Conservation (phyloP, 2,329 filamentous ascomycete species). For the Thyridium curvatum region DNA sequence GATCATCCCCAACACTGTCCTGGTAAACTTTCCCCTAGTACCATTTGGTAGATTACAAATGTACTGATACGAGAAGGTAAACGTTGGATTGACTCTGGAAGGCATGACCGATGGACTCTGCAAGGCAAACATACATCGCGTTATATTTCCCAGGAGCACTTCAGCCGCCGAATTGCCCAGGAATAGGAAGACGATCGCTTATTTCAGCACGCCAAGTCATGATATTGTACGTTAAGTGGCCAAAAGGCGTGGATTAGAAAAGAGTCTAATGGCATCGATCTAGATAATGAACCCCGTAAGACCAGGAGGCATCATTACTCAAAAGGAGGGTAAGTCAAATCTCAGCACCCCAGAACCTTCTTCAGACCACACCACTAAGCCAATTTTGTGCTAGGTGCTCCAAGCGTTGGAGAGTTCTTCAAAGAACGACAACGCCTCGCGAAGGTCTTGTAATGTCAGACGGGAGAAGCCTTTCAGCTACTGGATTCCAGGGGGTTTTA, state of each 20-base stretch:
- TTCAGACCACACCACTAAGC: too few relatives aligned
- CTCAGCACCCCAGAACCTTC: neutral
- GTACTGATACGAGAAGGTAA: neutral
- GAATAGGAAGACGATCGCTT: constrained; percentile 2
- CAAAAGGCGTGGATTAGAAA: too few relatives aligned
- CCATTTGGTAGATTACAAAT: neutral
- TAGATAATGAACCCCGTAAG: constrained; percentile 1
- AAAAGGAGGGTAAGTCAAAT: neutral
- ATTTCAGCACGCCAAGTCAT: constrained; percentile 2
- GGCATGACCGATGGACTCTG: constrained; percentile 1
- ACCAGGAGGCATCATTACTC: neutral
- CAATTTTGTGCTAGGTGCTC: neutral
- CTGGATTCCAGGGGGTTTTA: too few relatives aligned
- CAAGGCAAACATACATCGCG: constrained; percentile 1
- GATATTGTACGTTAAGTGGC: constrained; percentile 1
- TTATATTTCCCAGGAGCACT: neutral
- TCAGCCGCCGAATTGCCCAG: neutral
- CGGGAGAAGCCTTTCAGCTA: too few relatives aligned
- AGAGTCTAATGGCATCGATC: neutral
- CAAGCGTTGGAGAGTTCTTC: neutral
- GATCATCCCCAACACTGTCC: neutral
- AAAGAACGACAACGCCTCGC: neutral
- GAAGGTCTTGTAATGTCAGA: neutral
- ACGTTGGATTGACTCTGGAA: constrained; percentile 1
- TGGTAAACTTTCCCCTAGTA: neutral